These are phyloP conservation scores for Lathyrus aphaca DNA, from an alignment of 306 rosid species.

Conservation along the genomic window DNA sequence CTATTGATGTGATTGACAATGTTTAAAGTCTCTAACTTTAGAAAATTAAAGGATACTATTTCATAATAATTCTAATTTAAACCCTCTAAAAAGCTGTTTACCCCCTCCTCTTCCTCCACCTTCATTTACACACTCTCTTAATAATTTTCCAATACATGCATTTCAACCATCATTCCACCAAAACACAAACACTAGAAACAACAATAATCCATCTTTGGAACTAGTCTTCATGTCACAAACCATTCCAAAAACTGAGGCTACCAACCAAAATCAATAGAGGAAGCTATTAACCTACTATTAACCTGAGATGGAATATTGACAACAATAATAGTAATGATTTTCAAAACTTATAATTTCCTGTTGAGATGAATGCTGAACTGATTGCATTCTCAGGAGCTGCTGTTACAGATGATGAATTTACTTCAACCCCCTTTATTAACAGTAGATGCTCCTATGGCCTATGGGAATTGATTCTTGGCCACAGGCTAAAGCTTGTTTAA, in stretches of 20 bases:
- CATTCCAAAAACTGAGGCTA: no score
- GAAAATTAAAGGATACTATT: no score
- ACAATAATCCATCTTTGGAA: background rate
- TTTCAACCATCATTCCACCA: conserved; percentile 26
- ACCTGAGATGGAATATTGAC: conserved; percentile 1
- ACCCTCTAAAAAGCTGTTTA: background rate
- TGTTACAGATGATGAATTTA: conserved; percentile 17
- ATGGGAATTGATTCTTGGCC: conserved; percentile 15
- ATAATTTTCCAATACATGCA: conserved; percentile 29
- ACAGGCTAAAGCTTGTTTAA: conserved; percentile 6
- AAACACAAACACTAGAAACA: no score
- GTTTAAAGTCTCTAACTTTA: no score
- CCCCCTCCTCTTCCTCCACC: conserved; percentile 12
- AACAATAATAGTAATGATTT: background rate
- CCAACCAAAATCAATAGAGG: conserved; percentile 1
- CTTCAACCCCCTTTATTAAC: background rate
- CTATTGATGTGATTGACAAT: conserved; percentile 25
- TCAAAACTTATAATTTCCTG: background rate
- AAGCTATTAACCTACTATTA: no score
- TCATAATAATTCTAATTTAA: background rate
- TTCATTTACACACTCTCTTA: conserved; percentile 28
- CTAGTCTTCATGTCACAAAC: no score
- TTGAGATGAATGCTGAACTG: conserved; percentile 1
- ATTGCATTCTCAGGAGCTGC: conserved; percentile 16
- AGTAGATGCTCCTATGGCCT: no score